Percentiles rank a stretch among this genome's conserved stretches.
These are phyloP conservation scores for Rhynchosporium graminicola DNA, from an alignment of 2,329 filamentous ascomycete species.

Conservation along the genomic window DNA sequence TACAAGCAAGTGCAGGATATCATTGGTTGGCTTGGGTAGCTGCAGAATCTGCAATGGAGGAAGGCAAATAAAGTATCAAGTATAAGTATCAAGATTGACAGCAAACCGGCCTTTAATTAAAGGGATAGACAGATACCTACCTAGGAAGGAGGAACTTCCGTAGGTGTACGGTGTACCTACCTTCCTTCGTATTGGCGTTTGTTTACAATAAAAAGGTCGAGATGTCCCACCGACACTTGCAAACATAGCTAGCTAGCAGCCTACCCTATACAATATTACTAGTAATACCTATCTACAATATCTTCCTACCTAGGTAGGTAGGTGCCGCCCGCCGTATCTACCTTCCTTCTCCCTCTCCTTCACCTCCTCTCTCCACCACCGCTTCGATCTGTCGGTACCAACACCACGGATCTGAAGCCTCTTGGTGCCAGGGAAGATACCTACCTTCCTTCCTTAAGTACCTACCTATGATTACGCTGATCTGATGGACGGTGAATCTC, in stretches of 20 bases:
- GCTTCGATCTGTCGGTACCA: not conserved
- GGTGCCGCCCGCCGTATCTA: not conserved
- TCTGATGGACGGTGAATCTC: not conserved
- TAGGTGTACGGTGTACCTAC: too few species aligned
- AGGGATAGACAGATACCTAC: too few species aligned
- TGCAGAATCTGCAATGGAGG: conserved; percentile 1
- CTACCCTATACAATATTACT: too few species aligned
- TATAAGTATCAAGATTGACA: too few species aligned
- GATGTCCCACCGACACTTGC: conserved; percentile 8
- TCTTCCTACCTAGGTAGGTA: not conserved
- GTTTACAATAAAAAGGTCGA: conserved; percentile 3
- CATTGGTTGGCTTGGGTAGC: not conserved
- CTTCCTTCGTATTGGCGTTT: not conserved
- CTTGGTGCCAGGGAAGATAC: not conserved
- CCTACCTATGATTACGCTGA: conserved; percentile 8
- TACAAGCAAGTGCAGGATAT: not conserved
- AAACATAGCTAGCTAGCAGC: too few species aligned
- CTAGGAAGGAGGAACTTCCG: too few species aligned
- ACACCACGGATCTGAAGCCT: not conserved
- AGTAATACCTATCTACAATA: not conserved
- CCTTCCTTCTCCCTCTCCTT: not conserved
- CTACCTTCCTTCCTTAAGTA: too few species aligned
- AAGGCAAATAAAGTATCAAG: not conserved
- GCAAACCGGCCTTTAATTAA: too few species aligned
- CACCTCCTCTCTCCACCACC: not conserved